Conservation (phyloP, 768 basidiomycete genomes). For the Termitomyces sp. region DNA sequence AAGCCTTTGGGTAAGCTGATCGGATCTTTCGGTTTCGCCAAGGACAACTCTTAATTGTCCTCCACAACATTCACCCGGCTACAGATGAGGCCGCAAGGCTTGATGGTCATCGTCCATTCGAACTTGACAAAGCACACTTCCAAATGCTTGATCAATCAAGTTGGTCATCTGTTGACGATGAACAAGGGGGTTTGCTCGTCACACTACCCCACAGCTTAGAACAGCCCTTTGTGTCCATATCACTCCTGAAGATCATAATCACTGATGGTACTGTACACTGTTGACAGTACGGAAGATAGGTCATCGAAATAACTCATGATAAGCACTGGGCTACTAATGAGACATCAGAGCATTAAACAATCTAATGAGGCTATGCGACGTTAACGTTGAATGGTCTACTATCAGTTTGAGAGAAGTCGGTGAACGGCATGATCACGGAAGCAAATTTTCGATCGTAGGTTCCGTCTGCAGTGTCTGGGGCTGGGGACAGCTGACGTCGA, state of each 20-base stretch:
- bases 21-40: conserved; percentile 19
- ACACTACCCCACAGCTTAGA: not conserved
- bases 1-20: conserved; percentile 8
- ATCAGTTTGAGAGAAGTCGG: not conserved
- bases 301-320: not conserved
- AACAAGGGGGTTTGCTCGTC: no score
- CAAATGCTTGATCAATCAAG: not conserved
- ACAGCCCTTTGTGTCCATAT: not conserved
- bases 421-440: not conserved
- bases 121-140: not conserved
- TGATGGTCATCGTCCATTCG: not conserved
- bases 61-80: no score
- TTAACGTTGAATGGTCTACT: not conserved
- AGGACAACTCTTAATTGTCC: conserved; percentile 4
- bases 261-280: no score
- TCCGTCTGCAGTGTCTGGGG: no score
- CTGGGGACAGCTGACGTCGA: no score
- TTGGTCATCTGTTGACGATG: not conserved
- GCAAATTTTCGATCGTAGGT: not conserved
- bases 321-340: not conserved
- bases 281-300: no score
- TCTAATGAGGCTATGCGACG: not conserved
- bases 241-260: not conserved
- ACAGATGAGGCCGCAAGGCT: not conserved
- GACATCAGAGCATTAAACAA: not conserved